Evolutionary conservation across 108 stramenopile genomes (phyloP).

Genomic region (Stephanodiscus minutulus): DNA sequence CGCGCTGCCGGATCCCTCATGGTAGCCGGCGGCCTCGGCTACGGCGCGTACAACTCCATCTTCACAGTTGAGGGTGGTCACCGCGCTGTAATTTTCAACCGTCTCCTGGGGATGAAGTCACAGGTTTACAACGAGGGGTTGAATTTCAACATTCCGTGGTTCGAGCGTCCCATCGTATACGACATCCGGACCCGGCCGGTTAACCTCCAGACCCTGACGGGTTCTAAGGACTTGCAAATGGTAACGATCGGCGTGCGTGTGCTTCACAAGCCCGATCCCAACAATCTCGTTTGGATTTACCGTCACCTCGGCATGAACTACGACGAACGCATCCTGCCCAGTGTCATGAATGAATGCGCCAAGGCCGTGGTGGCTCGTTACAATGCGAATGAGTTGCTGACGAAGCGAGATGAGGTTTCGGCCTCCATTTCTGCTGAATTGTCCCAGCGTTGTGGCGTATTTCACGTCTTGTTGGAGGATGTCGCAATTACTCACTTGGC

Average conservation of each 20-base stretch:
- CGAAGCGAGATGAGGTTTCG: conserved; percentile 96
- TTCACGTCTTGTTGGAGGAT: conserved; percentile 94
- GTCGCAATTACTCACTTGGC: conserved; percentile 98
- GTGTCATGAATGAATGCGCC: conserved; percentile 99
- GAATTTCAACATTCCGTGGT: conserved; percentile 98
- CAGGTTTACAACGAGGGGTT: conserved; percentile 92
- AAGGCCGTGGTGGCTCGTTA: conserved; percentile 99
- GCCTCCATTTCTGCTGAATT: conserved; percentile 85
- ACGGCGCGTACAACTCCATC: conserved; percentile 92
- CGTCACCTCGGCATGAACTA: conserved; percentile 93
- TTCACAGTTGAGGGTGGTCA: conserved; percentile 97
- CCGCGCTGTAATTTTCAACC: conserved; percentile 96
- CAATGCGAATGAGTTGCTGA: conserved; percentile 98
- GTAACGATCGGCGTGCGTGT: conserved; percentile 99
- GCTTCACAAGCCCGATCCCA: conserved; percentile 92
- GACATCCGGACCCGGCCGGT: conserved; percentile 97
- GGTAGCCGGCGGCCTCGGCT: conserved; percentile 81
- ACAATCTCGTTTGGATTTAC: conserved; percentile 93
- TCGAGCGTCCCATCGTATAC: conserved; percentile 94
- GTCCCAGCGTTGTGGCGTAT: conserved; percentile 77
- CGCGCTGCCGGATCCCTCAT: conserved; percentile 72
- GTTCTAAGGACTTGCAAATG: conserved; percentile 99
- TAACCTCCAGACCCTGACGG: conserved; percentile 94
- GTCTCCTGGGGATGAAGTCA: conserved; percentile 92
- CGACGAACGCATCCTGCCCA: conserved; percentile 97